phyloP scores from a whole-genome alignment of 495 filamentous ascomycete genomes.

The Chaetomium cochliodes region DNA sequence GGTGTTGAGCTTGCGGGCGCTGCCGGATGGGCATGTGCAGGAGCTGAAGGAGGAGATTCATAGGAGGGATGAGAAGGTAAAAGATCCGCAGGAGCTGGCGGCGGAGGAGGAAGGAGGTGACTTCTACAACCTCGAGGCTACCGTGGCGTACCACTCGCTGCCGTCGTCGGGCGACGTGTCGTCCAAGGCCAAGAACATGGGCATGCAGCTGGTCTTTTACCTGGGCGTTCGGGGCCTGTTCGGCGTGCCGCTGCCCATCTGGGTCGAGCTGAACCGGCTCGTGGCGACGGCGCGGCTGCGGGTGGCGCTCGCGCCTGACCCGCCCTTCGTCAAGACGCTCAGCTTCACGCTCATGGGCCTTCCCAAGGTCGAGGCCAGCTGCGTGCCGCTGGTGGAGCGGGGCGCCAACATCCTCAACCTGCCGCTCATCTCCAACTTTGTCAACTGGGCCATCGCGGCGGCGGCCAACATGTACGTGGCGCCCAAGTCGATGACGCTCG shows the following conservation, averaged over 20 bases:
- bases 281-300: constrained; percentile 83
- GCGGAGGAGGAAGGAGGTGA: constrained; percentile 90
- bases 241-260: constrained; percentile 84
- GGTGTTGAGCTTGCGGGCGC: constrained; percentile 82
- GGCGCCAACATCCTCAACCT: constrained; percentile 91
- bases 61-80: constrained; percentile 71
- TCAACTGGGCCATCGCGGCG: constrained; percentile 90
- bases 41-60: constrained; percentile 76
- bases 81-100: constrained; percentile 82
- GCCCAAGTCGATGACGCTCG: constrained; percentile 92
- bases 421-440: constrained; percentile 91
- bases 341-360: constrained; percentile 92
- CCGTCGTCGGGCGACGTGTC: constrained; percentile 66
- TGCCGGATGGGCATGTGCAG: constrained; percentile 77
- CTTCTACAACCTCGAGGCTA: constrained; percentile 92
- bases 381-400: constrained; percentile 82
- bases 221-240: constrained; percentile 81
- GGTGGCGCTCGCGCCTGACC: constrained; percentile 79
- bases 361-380: constrained; percentile 86
- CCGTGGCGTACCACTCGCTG: constrained; percentile 87
- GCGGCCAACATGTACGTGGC: constrained; percentile 89
- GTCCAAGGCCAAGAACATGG: constrained; percentile 88
- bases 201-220: constrained; percentile 91
- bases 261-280: constrained; percentile 80
- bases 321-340: constrained; percentile 86